Percentiles rank a stretch among this genome's conserved stretches.
Evolutionary conservation across 2,329 filamentous ascomycete species (phyloP).

Genomic region (Talaromyces piceae): DNA sequence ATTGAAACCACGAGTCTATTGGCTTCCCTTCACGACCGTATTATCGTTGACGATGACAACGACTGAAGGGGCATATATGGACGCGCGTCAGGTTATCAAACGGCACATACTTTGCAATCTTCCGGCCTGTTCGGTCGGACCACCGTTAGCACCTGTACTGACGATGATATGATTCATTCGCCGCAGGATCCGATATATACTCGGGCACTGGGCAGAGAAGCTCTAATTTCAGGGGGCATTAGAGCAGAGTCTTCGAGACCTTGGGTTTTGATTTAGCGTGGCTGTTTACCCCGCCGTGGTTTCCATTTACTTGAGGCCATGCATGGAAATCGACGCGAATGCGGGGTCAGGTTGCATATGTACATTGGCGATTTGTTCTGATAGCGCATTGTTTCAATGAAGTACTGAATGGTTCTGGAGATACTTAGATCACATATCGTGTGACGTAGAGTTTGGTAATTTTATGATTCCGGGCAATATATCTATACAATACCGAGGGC

Average conservation of each 20-base stretch:
- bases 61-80: no score
- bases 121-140: neutral
- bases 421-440: no score
- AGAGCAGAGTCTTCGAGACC: neutral
- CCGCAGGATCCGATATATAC: neutral
- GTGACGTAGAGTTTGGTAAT: no score
- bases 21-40: no score
- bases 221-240: neutral
- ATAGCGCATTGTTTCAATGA: no score
- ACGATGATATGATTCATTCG: neutral
- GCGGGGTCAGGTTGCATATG: no score
- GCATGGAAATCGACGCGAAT: neutral
- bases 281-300: neutral
- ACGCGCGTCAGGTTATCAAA: neutral
- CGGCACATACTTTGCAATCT: neutral
- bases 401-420: no score
- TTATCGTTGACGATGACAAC: no score
- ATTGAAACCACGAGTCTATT: no score
- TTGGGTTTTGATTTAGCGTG: neutral
- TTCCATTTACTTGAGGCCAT: neutral
- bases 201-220: neutral
- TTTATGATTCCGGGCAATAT: constrained; percentile 5
- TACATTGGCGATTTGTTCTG: no score
- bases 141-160: neutral
- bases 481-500: neutral